Percentiles rank a stretch among this genome's conserved stretches.
Conservation (phyloP, 129 eudicot genomes). For the Pulicaria dysenterica region DNA sequence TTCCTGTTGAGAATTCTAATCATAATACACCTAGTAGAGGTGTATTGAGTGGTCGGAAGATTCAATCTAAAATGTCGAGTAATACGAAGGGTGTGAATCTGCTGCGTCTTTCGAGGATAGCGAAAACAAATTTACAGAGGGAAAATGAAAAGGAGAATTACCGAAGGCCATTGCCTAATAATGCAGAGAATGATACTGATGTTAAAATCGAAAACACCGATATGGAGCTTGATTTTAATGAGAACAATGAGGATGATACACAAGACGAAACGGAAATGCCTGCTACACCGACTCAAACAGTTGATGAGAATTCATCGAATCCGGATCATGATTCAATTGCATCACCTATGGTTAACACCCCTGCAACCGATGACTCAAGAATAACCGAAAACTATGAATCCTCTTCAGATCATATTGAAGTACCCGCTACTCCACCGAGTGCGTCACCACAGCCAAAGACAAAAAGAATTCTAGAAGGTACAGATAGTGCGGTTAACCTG, state of each 20-base stretch:
- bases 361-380: slow-evolving; percentile 42
- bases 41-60: slow-evolving; percentile 54
- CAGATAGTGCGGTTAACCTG: slow-evolving; percentile 45
- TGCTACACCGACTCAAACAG: slow-evolving; percentile 38
- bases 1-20: slow-evolving; percentile 53
- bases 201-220: slow-evolving; percentile 89
- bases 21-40: slow-evolving; percentile 64
- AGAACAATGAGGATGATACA: slow-evolving; percentile 77
- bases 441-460: slow-evolving; percentile 68
- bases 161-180: slow-evolving; percentile 84
- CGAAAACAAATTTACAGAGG: slow-evolving; percentile 80
- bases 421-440: slow-evolving; percentile 66
- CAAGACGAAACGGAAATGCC: slow-evolving; percentile 72
- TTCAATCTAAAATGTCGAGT: slow-evolving; percentile 50
- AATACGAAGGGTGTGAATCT: slow-evolving; percentile 69
- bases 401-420: slow-evolving; percentile 51
- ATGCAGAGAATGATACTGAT: slow-evolving; percentile 72
- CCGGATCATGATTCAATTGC: slow-evolving; percentile 49
- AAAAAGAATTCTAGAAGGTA: slow-evolving; percentile 44
- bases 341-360: slow-evolving; percentile 42
- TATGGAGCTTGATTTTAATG: slow-evolving; percentile 98
- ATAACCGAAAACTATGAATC: slow-evolving; percentile 47
- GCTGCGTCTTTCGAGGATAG: slow-evolving; percentile 88
- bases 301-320: slow-evolving; percentile 47
- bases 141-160: slow-evolving; percentile 98